Evolutionary conservation across 1,139 yeast species (phyloP).

Genomic region (Petasospora rhodanensis): DNA sequence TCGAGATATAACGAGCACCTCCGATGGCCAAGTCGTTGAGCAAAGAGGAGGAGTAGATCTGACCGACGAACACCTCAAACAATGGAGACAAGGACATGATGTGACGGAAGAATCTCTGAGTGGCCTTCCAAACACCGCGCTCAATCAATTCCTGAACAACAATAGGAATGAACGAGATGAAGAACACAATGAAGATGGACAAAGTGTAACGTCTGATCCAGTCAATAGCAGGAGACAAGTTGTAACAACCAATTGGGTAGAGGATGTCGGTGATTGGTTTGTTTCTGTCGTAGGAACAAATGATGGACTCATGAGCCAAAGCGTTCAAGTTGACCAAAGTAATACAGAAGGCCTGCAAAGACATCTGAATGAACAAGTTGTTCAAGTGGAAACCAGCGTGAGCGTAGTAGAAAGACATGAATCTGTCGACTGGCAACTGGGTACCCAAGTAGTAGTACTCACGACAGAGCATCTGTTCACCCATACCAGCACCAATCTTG

Average conservation of each 20-base stretch:
- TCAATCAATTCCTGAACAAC: conserved; percentile 96
- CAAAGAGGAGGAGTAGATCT: conserved; percentile 89
- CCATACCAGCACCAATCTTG: conserved; percentile 99
- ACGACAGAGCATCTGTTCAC: conserved; percentile 98
- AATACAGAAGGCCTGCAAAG: conserved; percentile 89
- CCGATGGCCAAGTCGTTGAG: conserved; percentile 93
- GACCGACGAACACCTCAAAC: conserved; percentile 98
- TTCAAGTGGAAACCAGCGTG: conserved; percentile 99
- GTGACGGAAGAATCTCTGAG: conserved; percentile 87
- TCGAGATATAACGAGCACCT: conserved; percentile 98
- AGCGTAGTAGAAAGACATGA: conserved; percentile 95
- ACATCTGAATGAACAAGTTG: conserved; percentile 90
- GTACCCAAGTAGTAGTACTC: conserved; percentile 97
- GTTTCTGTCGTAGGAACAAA: conserved; percentile 80
- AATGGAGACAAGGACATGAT: conserved; percentile 87
- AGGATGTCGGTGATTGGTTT: conserved; percentile 81
- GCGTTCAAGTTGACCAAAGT: conserved; percentile 89
- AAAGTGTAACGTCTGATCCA: conserved; percentile 97
- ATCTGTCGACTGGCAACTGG: conserved; percentile 94
- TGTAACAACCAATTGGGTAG: conserved; percentile 92
- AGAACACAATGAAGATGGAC: conserved; percentile 97
- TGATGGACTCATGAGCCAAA: conserved; percentile 82
- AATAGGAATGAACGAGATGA: conserved; percentile 93
- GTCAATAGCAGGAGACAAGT: conserved; percentile 82
- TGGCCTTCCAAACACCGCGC: conserved; percentile 96